Conservation (phyloP, 441 rosid genomes). For the Pelargonium citronellum region DNA sequence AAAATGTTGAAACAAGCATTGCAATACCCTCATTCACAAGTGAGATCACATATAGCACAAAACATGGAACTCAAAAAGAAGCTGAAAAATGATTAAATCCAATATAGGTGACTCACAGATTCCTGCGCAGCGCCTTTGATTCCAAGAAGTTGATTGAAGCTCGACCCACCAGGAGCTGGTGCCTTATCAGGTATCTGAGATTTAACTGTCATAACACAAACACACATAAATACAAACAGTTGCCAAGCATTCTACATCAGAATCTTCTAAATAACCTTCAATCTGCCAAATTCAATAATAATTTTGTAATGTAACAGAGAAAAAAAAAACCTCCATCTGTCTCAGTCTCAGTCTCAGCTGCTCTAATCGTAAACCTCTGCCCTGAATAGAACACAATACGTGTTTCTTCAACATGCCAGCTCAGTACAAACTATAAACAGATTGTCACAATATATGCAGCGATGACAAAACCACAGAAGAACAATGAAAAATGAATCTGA, state of each 20-base stretch:
- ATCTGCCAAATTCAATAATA: not conserved
- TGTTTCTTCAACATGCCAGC: slow-evolving; percentile 4
- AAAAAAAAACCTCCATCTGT: slow-evolving; percentile 52
- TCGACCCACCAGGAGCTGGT: slow-evolving; percentile 62
- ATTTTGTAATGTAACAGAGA: no score
- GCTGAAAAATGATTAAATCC: no score
- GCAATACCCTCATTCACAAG: no score
- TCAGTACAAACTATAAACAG: not conserved
- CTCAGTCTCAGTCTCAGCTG: slow-evolving; percentile 58
- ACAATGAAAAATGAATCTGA: not conserved
- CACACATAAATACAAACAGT: slow-evolving; percentile 1
- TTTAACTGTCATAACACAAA: slow-evolving; percentile 36
- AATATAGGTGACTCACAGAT: slow-evolving; percentile 48
- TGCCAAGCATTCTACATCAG: not conserved
- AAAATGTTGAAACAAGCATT: no score
- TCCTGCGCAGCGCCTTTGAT: slow-evolving; percentile 95
- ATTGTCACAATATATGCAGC: not conserved
- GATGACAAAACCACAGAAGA: no score
- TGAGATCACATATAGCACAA: no score
- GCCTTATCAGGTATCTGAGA: slow-evolving; percentile 67
- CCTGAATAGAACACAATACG: slow-evolving; percentile 35
- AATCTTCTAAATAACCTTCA: not conserved
- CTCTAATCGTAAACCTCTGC: slow-evolving; percentile 60
- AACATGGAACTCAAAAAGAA: no score
- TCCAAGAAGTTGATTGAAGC: slow-evolving; percentile 89